Evolutionary conservation across 1,284 basidiomycete genomes (phyloP).

Genomic region (Ustilago sp.): DNA sequence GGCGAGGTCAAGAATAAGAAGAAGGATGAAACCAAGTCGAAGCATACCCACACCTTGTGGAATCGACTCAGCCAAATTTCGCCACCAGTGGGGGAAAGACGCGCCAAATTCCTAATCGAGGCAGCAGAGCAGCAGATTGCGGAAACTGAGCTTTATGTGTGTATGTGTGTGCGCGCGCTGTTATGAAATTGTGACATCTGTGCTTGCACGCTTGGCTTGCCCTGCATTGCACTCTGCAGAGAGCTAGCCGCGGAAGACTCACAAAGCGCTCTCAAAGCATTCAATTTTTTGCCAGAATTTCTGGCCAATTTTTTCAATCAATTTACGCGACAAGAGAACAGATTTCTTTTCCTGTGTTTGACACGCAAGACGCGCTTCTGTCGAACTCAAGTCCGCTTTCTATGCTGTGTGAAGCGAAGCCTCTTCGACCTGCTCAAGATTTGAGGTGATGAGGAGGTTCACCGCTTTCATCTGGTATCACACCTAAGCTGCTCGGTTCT

Average conservation of each 20-base stretch:
- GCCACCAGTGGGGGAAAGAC: conserved; percentile 3
- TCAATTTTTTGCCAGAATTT: conserved; percentile 14
- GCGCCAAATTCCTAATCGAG: conserved; percentile 11
- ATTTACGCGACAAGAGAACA: conserved; percentile 17
- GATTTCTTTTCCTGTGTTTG: neutral
- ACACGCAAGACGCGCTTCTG: neutral
- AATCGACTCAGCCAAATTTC: conserved; percentile 20
- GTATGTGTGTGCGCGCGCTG: too few species aligned
- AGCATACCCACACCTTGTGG: neutral
- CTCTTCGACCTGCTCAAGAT: neutral
- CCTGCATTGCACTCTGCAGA: conserved; percentile 34
- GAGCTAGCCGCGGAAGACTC: neutral
- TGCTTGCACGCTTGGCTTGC: conserved; percentile 24
- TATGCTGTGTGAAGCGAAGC: neutral
- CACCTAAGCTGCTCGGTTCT: neutral
- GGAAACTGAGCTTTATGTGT: conserved; percentile 2
- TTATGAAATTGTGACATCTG: neutral
- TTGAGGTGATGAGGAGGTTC: neutral
- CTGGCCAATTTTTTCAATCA: neutral
- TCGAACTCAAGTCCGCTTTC: neutral
- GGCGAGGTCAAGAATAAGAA: neutral
- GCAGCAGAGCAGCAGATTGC: neutral
- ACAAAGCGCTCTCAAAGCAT: conserved; percentile 6
- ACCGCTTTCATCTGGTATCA: too few species aligned
- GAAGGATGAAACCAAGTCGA: neutral